Evolutionary conservation across 2,329 filamentous ascomycete species (phyloP), one percentile per base, ranked within the genome.

Genomic region (Dactylellina haptotyla): DNA sequence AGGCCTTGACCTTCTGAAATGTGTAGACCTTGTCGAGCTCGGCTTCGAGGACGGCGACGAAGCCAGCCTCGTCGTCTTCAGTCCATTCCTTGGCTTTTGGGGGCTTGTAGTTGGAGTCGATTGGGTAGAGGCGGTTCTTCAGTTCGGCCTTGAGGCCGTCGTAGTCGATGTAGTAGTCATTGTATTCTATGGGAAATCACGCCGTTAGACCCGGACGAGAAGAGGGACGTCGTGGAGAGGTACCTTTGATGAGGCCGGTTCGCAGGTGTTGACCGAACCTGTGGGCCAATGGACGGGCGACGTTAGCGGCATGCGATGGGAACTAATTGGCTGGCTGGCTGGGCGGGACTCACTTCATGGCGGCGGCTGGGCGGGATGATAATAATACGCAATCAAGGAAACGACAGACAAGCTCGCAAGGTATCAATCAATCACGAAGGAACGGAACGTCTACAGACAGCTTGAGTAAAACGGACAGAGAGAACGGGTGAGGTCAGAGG

Each of bases 131-230:
- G 89, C 87, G 71, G 32, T 87, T 88, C 83, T 94, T 95, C 75
- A 99, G 88, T 76, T 92, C 89, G 77, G 87, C 85, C 84, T 99
- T 99, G 54, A 99, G 87, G 76, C 90, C 91, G 81, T 97, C 93
- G 83, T 99, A 99, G 83, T 92, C 90, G 83, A 99, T 97, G 84
- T 99, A 99, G 84, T 97, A 92, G 89, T 93, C 97, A 81, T 93
- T 89, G 84, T 96, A 99, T 83, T 98, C 93, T 78, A 25, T n/a
- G 12, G 56, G 41, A 18, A 50, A 25, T 10, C 28, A 6, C 56
- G 43, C 14, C 63, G 41, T 20, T 45, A 25, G 14, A 25, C 5
- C 32, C 10, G 12, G 39, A 30, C 10, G 32, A 5, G 37, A 37
- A 20, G 23, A 8, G 39, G 10, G 50, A 48, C 3, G 14, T 9